Conservation (phyloP, 2,329 filamentous ascomycete species). For the Calonectria naviculata region DNA sequence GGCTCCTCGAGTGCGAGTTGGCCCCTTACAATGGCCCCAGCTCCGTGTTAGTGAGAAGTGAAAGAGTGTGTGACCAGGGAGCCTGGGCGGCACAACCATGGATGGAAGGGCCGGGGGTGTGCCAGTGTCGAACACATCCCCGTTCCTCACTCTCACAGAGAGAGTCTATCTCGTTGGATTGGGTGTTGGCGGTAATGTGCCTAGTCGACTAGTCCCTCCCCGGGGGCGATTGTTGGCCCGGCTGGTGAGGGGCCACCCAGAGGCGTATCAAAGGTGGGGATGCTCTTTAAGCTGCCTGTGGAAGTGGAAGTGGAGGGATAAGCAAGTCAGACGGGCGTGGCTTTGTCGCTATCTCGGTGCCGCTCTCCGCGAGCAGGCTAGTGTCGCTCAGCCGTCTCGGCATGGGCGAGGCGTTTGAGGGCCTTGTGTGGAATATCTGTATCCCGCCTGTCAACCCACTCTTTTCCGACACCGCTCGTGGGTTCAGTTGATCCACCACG, state of each 20-base stretch:
- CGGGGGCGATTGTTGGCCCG: neutral
- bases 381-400: slow-evolving; percentile 22
- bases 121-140: neutral
- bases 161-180: slow-evolving; percentile 12
- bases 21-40: neutral
- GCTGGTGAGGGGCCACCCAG: neutral
- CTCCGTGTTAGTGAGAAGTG: slow-evolving; percentile 7
- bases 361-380: slow-evolving; percentile 18
- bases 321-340: slow-evolving; percentile 15
- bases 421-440: slow-evolving; percentile 5
- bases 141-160: neutral
- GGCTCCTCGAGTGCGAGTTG: slow-evolving; percentile 2
- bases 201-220: neutral
- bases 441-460: neutral
- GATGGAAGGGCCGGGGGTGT: slow-evolving; percentile 1
- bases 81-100: slow-evolving; percentile 7
- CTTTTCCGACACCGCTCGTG: slow-evolving; percentile 3
- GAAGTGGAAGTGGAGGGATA: slow-evolving; percentile 10
- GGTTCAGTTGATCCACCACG: neutral
- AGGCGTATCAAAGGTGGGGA: slow-evolving; percentile 19
- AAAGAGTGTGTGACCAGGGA: slow-evolving; percentile 9
- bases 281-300: slow-evolving; percentile 4
- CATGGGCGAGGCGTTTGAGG: slow-evolving; percentile 14
- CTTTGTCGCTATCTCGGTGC: slow-evolving; percentile 25
- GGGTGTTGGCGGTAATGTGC: neutral